Conservation (phyloP, 768 basidiomycete species). For the Naematelia encephala region DNA sequence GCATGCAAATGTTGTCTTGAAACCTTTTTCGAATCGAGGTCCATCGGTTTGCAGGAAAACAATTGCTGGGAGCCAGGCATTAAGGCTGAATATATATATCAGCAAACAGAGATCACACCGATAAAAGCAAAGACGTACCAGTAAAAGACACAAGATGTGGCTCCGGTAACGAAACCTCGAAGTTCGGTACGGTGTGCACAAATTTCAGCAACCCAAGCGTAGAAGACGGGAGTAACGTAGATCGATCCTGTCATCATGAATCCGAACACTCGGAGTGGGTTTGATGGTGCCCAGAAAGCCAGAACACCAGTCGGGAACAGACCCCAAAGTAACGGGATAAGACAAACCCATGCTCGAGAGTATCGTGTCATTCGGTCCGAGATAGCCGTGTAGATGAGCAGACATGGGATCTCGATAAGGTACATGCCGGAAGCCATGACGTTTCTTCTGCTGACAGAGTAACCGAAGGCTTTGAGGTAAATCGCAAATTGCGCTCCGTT, state of each 20-base stretch:
- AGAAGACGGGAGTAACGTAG: constrained; percentile 22
- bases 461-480: constrained; percentile 15
- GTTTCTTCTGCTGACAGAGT: constrained; percentile 21
- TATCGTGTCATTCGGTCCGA: constrained; percentile 13
- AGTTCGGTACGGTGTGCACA: constrained; percentile 11
- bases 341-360: constrained; percentile 7
- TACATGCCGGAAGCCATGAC: constrained; percentile 14
- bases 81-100: too few species aligned
- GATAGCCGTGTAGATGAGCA: constrained; percentile 16
- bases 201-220: constrained; percentile 23
- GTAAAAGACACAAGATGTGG: constrained; percentile 16
- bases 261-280: constrained; percentile 14
- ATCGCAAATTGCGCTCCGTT: constrained; percentile 20
- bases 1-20: constrained; percentile 8
- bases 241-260: constrained; percentile 17
- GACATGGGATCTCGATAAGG: constrained; percentile 15
- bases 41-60: constrained; percentile 24
- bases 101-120: too few species aligned
- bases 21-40: constrained; percentile 20
- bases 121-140: constrained; percentile 15
- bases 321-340: constrained; percentile 19
- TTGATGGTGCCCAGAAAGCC: constrained; percentile 13
- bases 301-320: constrained; percentile 22
- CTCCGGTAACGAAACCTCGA: constrained; percentile 13
- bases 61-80: constrained; percentile 18